Evolutionary conservation across 306 rosid genomes (phyloP).

Genomic region (Boehmeria nivea): DNA sequence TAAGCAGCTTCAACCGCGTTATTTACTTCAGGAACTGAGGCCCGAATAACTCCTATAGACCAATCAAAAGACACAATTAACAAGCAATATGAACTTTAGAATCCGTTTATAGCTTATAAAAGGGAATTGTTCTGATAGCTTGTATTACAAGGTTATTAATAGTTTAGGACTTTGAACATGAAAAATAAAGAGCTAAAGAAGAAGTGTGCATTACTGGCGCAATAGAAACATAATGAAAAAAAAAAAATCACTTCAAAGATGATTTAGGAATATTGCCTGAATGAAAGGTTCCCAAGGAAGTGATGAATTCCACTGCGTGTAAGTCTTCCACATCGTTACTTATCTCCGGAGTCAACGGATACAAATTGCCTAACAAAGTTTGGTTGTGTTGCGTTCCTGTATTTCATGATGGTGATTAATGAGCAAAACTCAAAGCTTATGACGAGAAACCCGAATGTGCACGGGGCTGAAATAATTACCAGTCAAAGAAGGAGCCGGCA

Average conservation of each 20-base stretch:
- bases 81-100: no score
- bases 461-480: constrained; percentile 40
- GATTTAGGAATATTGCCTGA: constrained; percentile 66
- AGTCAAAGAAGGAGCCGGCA: constrained; percentile 72
- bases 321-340: constrained; percentile 50
- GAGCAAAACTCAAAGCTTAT: constrained; percentile 24
- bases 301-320: constrained; percentile 54
- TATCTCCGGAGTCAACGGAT: constrained; percentile 69
- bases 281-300: constrained; percentile 68
- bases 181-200: no score
- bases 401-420: constrained; percentile 27
- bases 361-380: constrained; percentile 47
- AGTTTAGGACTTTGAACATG: no score
- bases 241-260: not conserved
- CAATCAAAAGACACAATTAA: no score
- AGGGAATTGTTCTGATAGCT: no score
- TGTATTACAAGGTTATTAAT: no score
- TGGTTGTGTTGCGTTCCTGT: constrained; percentile 39
- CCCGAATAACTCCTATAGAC: constrained; percentile 47
- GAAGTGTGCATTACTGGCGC: no score
- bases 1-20: constrained; percentile 48
- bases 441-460: not conserved
- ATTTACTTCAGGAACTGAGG: constrained; percentile 50
- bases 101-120: no score
- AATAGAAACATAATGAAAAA: not conserved